phyloP scores from a whole-genome alignment of 2,329 filamentous ascomycete genomes.

The Ceratocystis eucalypticola region DNA sequence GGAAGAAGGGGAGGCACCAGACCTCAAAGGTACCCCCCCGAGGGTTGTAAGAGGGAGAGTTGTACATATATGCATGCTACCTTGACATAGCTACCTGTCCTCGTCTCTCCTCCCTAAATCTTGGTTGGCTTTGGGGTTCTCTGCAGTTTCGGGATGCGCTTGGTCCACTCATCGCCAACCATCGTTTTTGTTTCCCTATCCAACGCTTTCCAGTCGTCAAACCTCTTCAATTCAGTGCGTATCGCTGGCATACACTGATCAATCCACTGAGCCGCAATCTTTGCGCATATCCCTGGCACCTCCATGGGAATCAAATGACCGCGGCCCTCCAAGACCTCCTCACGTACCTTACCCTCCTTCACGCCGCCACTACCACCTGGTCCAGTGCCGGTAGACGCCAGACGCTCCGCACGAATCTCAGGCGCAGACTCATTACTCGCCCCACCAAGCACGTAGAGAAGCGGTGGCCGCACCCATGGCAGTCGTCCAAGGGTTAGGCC shows the following conservation, averaged over 20 bases:
- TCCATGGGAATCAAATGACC: constrained; percentile 84
- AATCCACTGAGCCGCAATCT: constrained; percentile 44
- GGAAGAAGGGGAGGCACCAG: too few species aligned
- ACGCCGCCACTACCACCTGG: constrained; percentile 54
- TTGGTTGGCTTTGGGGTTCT: constrained; percentile 10
- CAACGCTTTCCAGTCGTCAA: constrained; percentile 41
- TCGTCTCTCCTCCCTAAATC: neutral
- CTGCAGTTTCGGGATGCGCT: constrained; percentile 12
- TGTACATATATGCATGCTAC: too few species aligned
- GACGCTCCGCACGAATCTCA: constrained; percentile 41
- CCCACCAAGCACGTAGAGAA: constrained; percentile 57
- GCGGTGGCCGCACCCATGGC: constrained; percentile 46
- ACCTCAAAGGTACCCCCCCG: too few species aligned
- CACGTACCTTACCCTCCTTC: constrained; percentile 51
- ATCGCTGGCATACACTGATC: constrained; percentile 42
- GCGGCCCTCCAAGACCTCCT: constrained; percentile 47
- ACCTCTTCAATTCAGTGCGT: constrained; percentile 43
- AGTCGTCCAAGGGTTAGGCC: constrained; percentile 43
- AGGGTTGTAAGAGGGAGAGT: too few species aligned
- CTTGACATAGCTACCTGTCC: neutral
- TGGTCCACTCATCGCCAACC: constrained; percentile 27
- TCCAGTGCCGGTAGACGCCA: constrained; percentile 49
- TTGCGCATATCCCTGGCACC: constrained; percentile 51
- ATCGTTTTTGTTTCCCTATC: constrained; percentile 41
- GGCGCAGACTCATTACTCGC: constrained; percentile 42